Evolutionary conservation across 2,329 filamentous ascomycete species (phyloP), one percentile per base, ranked within the genome.

Genomic region (Talaromyces sp.): DNA sequence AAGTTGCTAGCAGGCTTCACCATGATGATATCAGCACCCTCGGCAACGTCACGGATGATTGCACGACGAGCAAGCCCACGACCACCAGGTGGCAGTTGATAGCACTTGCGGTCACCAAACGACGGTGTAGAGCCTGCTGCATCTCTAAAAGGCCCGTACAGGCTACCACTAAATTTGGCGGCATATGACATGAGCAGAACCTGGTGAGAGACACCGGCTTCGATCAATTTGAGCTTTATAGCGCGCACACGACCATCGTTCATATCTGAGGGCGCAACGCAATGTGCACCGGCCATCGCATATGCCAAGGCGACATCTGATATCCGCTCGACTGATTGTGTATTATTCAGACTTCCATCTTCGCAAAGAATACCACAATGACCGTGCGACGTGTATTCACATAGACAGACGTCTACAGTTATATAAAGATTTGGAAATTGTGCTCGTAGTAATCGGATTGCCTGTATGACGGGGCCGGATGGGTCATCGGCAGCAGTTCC

Each of bases 1-100:
- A 97, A 99, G 78, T 94, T 92, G 72, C 91, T 91, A 10, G 95
- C 95, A 1, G 95, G 95, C 84, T 99, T 99, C 68, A 99, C 95
- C 94, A 99, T 97, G 80, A 99, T 97, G 71, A 97, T 92, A 74
- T 99, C 95, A 22, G 95, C 95, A 29, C 95, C 95, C 80, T 99
- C 95, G 69, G 85, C 86, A 70, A 99, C 94, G 76, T 99, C 95
- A 70, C 95, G 87, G 47, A 88, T 82, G 69, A 99, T 97, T 58
- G 95, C 95, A 70, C 95, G 88, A 69, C 95, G 88, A 17, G 95
- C 95, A 53, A 99, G 87, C 38, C 95, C 95, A 60, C 95, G 90
- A 29, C 93, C 95, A 67, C 93, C 93, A 0, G 93, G 92, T 1
- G 95, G 95, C 11, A 99, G 86, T 81, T 99, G 95, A 82, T 99